Percentiles rank a stretch among this genome's conserved stretches.
phyloP scores from a whole-genome alignment of 169 alveolate genomes.

The Babesia bigemina region DNA sequence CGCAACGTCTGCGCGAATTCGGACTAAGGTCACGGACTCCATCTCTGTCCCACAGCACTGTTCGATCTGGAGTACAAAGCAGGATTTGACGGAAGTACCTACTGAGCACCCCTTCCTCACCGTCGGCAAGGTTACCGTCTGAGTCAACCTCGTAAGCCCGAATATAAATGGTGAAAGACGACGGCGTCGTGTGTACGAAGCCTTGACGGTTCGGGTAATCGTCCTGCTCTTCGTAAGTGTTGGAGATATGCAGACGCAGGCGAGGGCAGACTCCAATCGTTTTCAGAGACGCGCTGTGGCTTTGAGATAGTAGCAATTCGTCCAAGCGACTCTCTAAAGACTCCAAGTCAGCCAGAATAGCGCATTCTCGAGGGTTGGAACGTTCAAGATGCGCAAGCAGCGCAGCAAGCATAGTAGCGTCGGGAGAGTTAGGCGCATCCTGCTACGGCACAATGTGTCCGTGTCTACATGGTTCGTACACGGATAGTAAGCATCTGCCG shows the following conservation, averaged over 20 bases:
- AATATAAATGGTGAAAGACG: constrained; percentile 19
- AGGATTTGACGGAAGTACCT: constrained; percentile 36
- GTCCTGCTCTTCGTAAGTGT: constrained; percentile 29
- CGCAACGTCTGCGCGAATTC: background rate
- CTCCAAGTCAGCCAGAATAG: constrained; percentile 20
- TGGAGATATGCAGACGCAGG: constrained; percentile 38
- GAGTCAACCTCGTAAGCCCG: constrained; percentile 38
- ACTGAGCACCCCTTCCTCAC: constrained; percentile 15
- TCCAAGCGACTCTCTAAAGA: constrained; percentile 36
- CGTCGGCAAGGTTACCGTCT: constrained; percentile 2
- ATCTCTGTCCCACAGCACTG: constrained; percentile 49
- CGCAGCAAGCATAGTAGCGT: constrained; percentile 31
- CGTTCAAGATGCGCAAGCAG: constrained; percentile 21
- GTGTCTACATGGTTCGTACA: background rate
- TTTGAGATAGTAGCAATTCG: constrained; percentile 15
- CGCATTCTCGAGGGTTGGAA: constrained; percentile 50
- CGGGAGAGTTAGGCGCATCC: constrained; percentile 4
- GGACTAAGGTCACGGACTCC: background rate
- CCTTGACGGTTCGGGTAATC: background rate
- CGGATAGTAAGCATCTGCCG: too few relatives aligned
- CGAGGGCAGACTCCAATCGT: background rate
- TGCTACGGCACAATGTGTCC: background rate
- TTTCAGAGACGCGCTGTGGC: constrained; percentile 15
- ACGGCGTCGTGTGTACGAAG: constrained; percentile 19
- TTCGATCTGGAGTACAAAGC: constrained; percentile 34